A percentile compares a stretch with the other conserved stretches of the same genome.
phyloP scores from a whole-genome alignment of 345 rosid species.

The Adansonia digitata region DNA sequence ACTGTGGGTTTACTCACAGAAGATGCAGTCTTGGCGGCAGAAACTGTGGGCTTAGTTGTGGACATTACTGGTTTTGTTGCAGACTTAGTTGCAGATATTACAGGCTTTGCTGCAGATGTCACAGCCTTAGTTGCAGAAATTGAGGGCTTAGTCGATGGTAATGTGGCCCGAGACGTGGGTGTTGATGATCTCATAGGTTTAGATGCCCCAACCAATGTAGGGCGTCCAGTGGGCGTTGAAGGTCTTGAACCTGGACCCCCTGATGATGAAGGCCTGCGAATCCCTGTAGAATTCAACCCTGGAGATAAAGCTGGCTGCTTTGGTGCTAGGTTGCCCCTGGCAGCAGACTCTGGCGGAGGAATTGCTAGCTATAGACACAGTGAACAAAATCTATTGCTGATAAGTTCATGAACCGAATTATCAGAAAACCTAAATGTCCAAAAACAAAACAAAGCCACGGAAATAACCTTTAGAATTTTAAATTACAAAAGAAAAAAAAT shows the following conservation, averaged over 20 bases:
- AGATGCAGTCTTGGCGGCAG: slow-evolving; percentile 38
- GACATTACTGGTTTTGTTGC: slow-evolving; percentile 30
- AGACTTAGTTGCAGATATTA: slow-evolving; percentile 33
- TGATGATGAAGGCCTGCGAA: slow-evolving; percentile 90
- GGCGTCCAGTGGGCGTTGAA: slow-evolving; percentile 75
- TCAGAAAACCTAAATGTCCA: neutral
- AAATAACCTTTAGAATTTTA: neutral
- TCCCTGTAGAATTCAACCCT: slow-evolving; percentile 58
- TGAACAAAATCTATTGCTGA: slow-evolving; percentile 14
- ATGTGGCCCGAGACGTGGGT: slow-evolving; percentile 73
- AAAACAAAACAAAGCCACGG: slow-evolving; percentile 4
- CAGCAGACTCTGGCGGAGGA: slow-evolving; percentile 52
- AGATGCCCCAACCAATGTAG: slow-evolving; percentile 47
- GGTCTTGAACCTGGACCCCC: slow-evolving; percentile 97
- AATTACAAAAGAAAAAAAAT: no score
- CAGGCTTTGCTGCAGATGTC: slow-evolving; percentile 33
- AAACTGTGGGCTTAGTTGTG: slow-evolving; percentile 32
- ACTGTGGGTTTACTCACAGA: slow-evolving; percentile 38
- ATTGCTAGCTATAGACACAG: slow-evolving; percentile 58
- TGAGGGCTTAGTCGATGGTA: slow-evolving; percentile 50
- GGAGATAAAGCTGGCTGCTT: slow-evolving; percentile 68
- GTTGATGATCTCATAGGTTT: slow-evolving; percentile 77
- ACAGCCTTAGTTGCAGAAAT: slow-evolving; percentile 30
- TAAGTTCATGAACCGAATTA: slow-evolving; percentile 17
- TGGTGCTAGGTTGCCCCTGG: slow-evolving; percentile 55